These are phyloP conservation scores for Groenewaldozyma tartarivorans DNA, from an alignment of 805 yeast genomes.

Conservation along the genomic window DNA sequence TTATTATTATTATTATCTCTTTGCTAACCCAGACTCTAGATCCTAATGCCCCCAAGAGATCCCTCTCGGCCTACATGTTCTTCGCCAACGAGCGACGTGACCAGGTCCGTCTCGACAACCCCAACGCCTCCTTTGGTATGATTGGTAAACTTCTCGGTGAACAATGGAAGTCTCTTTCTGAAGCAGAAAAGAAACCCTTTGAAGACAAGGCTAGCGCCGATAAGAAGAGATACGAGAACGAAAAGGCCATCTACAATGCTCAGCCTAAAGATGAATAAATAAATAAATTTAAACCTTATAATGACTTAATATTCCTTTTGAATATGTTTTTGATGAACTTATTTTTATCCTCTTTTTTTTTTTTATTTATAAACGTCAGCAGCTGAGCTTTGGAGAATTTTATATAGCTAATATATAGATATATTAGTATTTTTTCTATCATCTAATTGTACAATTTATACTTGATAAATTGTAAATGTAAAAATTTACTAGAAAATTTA, in stretches of 20 bases:
- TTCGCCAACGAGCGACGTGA: constrained; percentile 98
- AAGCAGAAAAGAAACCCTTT: constrained; percentile 80
- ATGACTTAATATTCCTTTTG: constrained; percentile 4
- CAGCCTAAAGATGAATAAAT: constrained; percentile 27
- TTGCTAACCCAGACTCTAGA: too few relatives aligned
- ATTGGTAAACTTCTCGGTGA: constrained; percentile 94
- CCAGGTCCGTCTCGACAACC: constrained; percentile 89
- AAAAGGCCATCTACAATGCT: constrained; percentile 65
- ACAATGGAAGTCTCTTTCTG: constrained; percentile 85
- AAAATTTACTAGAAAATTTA: not conserved
- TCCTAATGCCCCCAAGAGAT: constrained; percentile 97
- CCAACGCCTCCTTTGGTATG: constrained; percentile 88
- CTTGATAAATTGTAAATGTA: not conserved
- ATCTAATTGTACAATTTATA: constrained; percentile 7
- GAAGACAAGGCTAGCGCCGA: constrained; percentile 90
- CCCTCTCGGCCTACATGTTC: constrained; percentile 97
- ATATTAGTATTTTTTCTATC: constrained; percentile 5
- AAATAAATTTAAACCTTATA: not conserved
- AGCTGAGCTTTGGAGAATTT: too few relatives aligned
- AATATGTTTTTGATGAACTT: constrained; percentile 4
- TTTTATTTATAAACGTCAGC: too few relatives aligned
- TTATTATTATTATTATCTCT: too few relatives aligned
- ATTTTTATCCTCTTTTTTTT: too few relatives aligned
- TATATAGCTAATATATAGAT: constrained; percentile 1
- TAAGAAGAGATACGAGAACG: constrained; percentile 95